Conservation (phyloP, 768 basidiomycete genomes). For the Tremella yokohamensis region DNA sequence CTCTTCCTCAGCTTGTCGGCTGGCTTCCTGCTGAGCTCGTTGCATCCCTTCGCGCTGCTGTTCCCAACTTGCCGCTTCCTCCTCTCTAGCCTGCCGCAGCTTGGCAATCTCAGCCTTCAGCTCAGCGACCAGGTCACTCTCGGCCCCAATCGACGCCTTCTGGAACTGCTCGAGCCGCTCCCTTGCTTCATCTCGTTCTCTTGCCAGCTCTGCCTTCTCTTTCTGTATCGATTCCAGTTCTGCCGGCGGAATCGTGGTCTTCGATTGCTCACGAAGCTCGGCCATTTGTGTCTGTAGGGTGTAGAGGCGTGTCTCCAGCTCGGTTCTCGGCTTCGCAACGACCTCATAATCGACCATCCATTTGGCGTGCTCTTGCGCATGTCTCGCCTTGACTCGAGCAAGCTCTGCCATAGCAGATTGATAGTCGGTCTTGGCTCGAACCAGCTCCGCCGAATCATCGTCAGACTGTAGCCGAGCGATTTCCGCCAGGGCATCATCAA, state of each 20-base stretch:
- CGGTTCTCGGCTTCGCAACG: neutral
- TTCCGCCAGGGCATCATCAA: constrained; percentile 16
- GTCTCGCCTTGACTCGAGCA: neutral
- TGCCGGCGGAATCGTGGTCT: neutral
- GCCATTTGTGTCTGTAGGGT: neutral
- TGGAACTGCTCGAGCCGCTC: constrained; percentile 9
- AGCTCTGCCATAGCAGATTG: constrained; percentile 4
- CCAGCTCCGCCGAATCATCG: neutral
- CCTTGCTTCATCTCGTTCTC: constrained; percentile 1
- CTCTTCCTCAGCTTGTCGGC: neutral
- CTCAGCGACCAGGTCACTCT: constrained; percentile 18
- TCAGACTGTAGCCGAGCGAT: neutral
- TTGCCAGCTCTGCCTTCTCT: neutral
- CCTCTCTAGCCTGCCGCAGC: constrained; percentile 12
- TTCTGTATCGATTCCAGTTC: neutral
- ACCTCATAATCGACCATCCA: constrained; percentile 3
- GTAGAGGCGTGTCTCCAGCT: neutral
- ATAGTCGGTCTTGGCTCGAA: neutral
- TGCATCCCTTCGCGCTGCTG: constrained; percentile 1
- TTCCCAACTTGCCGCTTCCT: neutral
- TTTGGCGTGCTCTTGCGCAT: neutral
- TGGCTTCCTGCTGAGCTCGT: neutral
- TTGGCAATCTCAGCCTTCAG: constrained; percentile 24
- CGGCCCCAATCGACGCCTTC: constrained; percentile 21
- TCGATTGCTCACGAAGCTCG: neutral